Percentiles rank a stretch among this genome's conserved stretches.
These are phyloP conservation scores for Mrakia hoshinonis DNA, from an alignment of 768 basidiomycete species.

Conservation along the genomic window DNA sequence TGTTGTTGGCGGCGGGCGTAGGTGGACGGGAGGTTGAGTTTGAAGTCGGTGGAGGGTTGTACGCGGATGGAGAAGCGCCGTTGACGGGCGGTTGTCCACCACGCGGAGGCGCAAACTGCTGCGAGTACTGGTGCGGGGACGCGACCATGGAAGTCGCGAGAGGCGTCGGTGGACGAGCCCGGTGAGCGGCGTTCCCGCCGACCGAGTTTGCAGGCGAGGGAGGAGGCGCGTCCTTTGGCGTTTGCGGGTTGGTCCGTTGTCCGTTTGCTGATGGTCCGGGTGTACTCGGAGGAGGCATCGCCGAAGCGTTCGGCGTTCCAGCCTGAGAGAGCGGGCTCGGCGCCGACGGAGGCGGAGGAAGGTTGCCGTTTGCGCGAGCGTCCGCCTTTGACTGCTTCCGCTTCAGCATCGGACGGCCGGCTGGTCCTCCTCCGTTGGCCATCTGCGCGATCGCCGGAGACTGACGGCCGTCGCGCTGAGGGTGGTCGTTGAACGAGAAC, in stretches of 20 bases:
- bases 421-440: neutral
- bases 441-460: neutral
- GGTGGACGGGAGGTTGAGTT: neutral
- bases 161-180: neutral
- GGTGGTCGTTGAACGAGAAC: neutral
- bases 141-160: neutral
- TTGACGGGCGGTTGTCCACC: too few relatives aligned
- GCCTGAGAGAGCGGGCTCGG: constrained; percentile 9
- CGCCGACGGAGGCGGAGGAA: neutral
- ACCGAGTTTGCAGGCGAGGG: neutral
- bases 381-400: neutral
- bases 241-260: neutral
- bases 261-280: constrained; percentile 5
- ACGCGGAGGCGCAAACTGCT: neutral
- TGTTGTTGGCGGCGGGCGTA: too few relatives aligned
- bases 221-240: neutral
- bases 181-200: neutral
- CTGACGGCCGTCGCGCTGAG: neutral
- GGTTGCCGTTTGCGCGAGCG: neutral
- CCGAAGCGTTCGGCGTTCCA: neutral
- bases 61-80: neutral
- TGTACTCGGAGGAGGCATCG: constrained; percentile 7
- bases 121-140: neutral
- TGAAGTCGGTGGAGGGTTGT: neutral
- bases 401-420: neutral